A percentile compares a stretch with the other conserved stretches of the same genome.
Conservation (phyloP, 208 protist genomes). For the Crithidia sp. region DNA sequence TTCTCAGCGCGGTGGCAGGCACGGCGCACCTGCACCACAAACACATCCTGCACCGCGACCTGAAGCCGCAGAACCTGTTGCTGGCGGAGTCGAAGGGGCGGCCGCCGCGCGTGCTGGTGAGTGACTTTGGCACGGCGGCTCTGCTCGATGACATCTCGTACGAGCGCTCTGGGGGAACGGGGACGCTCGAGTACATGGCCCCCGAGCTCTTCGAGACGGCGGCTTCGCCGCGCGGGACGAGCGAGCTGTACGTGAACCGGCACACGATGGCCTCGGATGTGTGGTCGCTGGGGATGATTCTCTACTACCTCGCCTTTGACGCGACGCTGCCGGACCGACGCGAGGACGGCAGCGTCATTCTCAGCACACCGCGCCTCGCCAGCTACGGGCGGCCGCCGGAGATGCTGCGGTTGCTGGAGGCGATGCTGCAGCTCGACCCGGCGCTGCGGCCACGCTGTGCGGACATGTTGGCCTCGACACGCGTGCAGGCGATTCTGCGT, state of each 20-base stretch:
- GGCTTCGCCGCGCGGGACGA: constrained; percentile 15
- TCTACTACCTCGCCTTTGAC: constrained; percentile 84
- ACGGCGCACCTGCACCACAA: constrained; percentile 82
- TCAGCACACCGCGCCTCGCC: constrained; percentile 40
- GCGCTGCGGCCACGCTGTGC: constrained; percentile 70
- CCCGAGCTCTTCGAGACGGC: constrained; percentile 84
- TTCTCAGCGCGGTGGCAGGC: constrained; percentile 81
- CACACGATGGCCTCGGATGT: constrained; percentile 83
- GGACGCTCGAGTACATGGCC: constrained; percentile 91
- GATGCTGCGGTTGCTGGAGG: constrained; percentile 79
- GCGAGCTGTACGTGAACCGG: constrained; percentile 55
- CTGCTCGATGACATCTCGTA: constrained; percentile 62
- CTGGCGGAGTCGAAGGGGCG: constrained; percentile 52
- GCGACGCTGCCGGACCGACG: constrained; percentile 53
- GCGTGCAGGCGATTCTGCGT: constrained; percentile 75
- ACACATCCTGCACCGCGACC: constrained; percentile 87
- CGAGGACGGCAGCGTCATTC: constrained; percentile 51
- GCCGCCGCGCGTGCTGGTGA: constrained; percentile 83
- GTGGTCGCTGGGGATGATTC: constrained; percentile 90
- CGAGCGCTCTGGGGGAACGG: constrained; percentile 83
- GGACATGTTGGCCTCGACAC: constrained; percentile 76
- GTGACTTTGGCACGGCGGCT: constrained; percentile 88
- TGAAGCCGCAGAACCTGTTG: constrained; percentile 91
- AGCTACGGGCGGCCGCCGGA: constrained; percentile 71
- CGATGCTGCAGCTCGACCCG: constrained; percentile 79